Base-by-base conservation (phyloP, 495 filamentous ascomycete species). In the Oleoguttula mirabilis region DNA sequence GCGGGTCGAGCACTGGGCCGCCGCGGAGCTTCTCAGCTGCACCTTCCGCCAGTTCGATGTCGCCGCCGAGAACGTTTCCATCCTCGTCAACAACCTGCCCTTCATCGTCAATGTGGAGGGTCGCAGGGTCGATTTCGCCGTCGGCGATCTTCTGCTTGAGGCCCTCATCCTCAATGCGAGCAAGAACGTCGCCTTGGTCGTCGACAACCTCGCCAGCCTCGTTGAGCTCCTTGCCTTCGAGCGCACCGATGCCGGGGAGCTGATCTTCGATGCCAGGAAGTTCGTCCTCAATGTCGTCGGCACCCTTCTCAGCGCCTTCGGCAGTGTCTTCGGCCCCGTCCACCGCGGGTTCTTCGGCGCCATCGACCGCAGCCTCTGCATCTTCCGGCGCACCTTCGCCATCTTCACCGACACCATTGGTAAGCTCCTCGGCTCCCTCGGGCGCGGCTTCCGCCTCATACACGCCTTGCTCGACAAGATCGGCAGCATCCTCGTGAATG, bases 71-170 rank as follows among this genome's bases (percentile, higher is more conserved):
- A n/a, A 71, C 68, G 32, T 70, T 73, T 33, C 70, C 67, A 45
- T 76, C 72, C 37, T 70, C 60, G 43, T 80, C 76, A 38, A 75
- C 71, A 28, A 79, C 65, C 54, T 68, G 73, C 20, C 75, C 75
- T 35, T 75, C 66, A 39, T 75, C 60, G 45, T 71, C 70, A 49
- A 79, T 68, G 20, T 72, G 62, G 14, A 80, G 69, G 40, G 70
- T 72, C 38, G 55, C 55, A 32, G 59, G 54, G 28, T 64, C 58
- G 42, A 53, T 53, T 36, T 54, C 46, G 21, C 51, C 51, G 14
- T 48, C 39, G 0, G 20, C 48, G 41, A 52, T 49, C 48, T 57
- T 51, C 42, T 45, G 39, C 31, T 55, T 50, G 39, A 60, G 43
- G 16, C 63, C 54, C 28, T 62, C 62, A 35, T 66, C 61, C 12